Conservation (phyloP, 2,329 filamentous ascomycete species). For the Alternaria alternata region DNA sequence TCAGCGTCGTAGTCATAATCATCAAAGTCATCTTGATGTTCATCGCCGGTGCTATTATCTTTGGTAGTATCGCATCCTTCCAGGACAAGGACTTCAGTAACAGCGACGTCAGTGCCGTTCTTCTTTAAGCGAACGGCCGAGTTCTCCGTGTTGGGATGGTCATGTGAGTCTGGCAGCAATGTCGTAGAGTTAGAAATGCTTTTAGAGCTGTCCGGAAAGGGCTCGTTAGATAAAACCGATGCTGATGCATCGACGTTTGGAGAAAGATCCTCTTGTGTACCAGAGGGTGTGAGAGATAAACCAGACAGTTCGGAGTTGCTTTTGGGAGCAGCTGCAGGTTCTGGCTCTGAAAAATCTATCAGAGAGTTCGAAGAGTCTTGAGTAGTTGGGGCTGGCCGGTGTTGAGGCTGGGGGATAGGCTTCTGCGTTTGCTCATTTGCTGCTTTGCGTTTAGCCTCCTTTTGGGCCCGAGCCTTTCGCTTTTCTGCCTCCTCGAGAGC, state of each 20-base stretch:
- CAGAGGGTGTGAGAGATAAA: background rate
- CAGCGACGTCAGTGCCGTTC: conserved; percentile 12
- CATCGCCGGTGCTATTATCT: background rate
- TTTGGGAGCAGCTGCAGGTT: background rate
- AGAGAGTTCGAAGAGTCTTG: background rate
- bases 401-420: conserved; percentile 7
- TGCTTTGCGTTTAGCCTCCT: conserved; percentile 31
- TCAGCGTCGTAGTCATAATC: conserved; percentile 20
- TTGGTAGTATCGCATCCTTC: conserved; percentile 6
- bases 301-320: background rate
- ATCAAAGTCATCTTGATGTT: conserved; percentile 2
- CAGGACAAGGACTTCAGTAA: conserved; percentile 16
- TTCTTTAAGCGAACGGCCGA: conserved; percentile 2
- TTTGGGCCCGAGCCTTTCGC: conserved; percentile 46
- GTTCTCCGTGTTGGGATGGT: background rate
- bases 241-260: background rate
- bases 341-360: conserved; percentile 1
- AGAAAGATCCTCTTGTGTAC: background rate
- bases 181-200: background rate
- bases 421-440: background rate
- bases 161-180: background rate
- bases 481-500: conserved; percentile 41
- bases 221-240: background rate
- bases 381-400: background rate
- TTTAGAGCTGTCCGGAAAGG: background rate